These are phyloP conservation scores for Hirschfeldia incana DNA, from an alignment of 345 rosid species.

Conservation along the genomic window DNA sequence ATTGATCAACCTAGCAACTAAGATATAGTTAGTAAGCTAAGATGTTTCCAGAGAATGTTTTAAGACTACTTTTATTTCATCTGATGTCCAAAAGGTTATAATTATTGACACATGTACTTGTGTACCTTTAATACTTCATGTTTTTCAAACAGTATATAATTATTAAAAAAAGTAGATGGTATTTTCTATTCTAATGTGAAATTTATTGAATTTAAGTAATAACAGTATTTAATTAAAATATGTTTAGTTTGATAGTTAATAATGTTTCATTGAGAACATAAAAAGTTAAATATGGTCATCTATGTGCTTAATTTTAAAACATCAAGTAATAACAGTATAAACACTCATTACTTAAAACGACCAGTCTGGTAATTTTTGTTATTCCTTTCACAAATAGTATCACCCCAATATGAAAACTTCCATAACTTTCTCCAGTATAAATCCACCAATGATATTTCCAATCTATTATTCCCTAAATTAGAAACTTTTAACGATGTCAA, in stretches of 20 bases:
- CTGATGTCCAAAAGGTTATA: neutral
- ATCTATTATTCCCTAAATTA: neutral
- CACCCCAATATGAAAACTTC: neutral
- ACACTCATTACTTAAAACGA: neutral
- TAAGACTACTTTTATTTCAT: too few species aligned
- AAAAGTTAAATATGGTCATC: neutral
- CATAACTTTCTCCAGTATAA: neutral
- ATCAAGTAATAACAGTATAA: neutral
- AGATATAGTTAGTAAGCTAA: neutral
- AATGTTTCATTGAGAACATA: neutral
- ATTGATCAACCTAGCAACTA: neutral
- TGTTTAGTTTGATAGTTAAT: neutral
- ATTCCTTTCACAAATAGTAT: neutral
- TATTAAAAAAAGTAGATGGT: neutral
- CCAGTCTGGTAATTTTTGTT: neutral
- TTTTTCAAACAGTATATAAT: too few species aligned
- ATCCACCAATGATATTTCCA: neutral
- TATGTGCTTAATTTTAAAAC: neutral
- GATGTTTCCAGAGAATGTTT: neutral
- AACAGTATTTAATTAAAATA: neutral
- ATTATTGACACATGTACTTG: neutral
- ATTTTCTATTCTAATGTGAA: neutral
- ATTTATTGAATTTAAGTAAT: neutral
- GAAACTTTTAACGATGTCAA: neutral
- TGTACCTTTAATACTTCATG: neutral